Evolutionary conservation across 495 filamentous ascomycete genomes (phyloP).

Genomic region (Podospora anserina): DNA sequence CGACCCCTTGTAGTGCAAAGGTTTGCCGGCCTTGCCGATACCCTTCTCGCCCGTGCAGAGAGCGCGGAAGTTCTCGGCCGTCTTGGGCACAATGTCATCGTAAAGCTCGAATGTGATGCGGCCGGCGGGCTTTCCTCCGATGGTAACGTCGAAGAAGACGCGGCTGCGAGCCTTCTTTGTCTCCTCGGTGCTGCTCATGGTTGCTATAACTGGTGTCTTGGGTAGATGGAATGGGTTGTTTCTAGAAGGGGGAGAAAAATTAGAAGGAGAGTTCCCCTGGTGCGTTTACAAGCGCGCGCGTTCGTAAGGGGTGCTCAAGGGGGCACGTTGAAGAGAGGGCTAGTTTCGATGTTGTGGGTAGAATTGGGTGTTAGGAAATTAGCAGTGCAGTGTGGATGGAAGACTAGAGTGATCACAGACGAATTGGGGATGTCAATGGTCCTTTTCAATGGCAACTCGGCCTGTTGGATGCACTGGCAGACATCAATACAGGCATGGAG

Average conservation of each 20-base stretch:
- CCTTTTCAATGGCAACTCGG: neutral
- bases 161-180: conserved; percentile 56
- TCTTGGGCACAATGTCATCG: conserved; percentile 90
- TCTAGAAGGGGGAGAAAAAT: neutral
- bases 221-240: neutral
- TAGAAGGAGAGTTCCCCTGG: neutral
- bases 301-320: neutral
- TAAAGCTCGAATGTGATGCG: conserved; percentile 83
- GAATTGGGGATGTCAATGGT: neutral
- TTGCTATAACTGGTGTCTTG: neutral
- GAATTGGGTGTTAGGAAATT: neutral
- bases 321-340: neutral
- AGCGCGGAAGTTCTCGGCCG: conserved; percentile 90
- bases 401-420: neutral
- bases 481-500: conserved; percentile 12
- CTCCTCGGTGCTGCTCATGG: conserved; percentile 37
- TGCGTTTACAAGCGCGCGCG: neutral
- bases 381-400: neutral
- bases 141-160: conserved; percentile 87
- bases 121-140: conserved; percentile 66
- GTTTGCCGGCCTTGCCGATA: conserved; percentile 75
- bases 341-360: neutral
- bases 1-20: conserved; percentile 86
- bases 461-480: neutral
- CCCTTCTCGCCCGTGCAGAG: conserved; percentile 94